These are phyloP conservation scores for Aspergillus hancockii DNA, from an alignment of 495 filamentous ascomycete genomes.

Conservation along the genomic window DNA sequence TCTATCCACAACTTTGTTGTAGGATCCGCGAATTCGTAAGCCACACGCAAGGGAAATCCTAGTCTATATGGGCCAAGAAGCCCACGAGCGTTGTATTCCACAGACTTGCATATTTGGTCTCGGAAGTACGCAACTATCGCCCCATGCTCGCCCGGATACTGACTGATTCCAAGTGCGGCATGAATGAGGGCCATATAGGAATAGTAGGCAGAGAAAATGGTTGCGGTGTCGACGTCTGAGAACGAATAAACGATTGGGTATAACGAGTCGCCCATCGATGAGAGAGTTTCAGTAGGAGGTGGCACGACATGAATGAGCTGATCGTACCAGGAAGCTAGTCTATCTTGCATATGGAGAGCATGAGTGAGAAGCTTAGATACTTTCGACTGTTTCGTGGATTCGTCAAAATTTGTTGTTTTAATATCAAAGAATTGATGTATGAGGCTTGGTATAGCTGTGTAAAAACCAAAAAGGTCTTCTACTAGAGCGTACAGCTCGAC, in stretches of 20 bases:
- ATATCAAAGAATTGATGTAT: constrained; percentile 31
- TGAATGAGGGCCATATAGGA: constrained; percentile 38
- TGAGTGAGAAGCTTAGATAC: constrained; percentile 21
- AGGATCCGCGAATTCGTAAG: constrained; percentile 31
- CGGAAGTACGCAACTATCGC: constrained; percentile 30
- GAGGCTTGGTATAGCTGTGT: constrained; percentile 33
- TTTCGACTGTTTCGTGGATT: constrained; percentile 12
- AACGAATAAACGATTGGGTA: constrained; percentile 30
- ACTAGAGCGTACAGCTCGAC: constrained; percentile 20
- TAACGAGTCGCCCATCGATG: constrained; percentile 23
- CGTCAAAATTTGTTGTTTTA: constrained; percentile 20
- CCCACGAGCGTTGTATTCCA: constrained; percentile 33
- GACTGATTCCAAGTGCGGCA: constrained; percentile 27
- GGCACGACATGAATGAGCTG: constrained; percentile 23
- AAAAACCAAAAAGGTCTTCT: constrained; percentile 34
- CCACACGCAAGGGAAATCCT: constrained; percentile 35
- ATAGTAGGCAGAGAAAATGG: constrained; percentile 34
- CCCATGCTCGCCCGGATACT: constrained; percentile 30
- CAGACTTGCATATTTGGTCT: constrained; percentile 39
- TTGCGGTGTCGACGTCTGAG: constrained; percentile 26
- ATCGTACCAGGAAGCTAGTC: constrained; percentile 28
- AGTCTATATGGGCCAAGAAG: constrained; percentile 35
- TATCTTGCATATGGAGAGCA: constrained; percentile 28
- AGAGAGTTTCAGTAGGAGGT: constrained; percentile 23
- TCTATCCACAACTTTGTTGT: constrained; percentile 31